These are phyloP conservation scores for Tolypocladium guangdongense DNA, from an alignment of 2,329 filamentous ascomycete genomes.

Conservation along the genomic window DNA sequence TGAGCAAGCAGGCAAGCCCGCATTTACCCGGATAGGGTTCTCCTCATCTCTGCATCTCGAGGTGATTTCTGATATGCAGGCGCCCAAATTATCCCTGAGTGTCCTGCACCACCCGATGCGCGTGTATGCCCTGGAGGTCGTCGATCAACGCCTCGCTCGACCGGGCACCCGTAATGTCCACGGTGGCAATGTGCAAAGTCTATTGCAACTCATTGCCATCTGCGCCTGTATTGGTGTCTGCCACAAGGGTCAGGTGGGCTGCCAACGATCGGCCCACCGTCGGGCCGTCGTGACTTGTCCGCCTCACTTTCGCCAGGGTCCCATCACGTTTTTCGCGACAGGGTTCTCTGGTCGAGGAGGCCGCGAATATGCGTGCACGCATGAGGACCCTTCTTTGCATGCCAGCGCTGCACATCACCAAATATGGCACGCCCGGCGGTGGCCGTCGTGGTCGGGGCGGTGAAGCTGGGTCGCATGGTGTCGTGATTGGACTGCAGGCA, in stretches of 20 bases:
- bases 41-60: not conserved
- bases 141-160: not conserved
- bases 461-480: not conserved
- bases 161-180: too few relatives aligned
- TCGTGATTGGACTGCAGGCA: not conserved
- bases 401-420: slow-evolving; percentile 1
- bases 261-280: not conserved
- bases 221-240: not conserved
- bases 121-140: not conserved
- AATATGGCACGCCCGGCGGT: not conserved
- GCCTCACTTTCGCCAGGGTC: slow-evolving; percentile 2
- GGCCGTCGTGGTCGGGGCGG: not conserved
- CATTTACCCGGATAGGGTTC: not conserved
- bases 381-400: not conserved
- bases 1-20: not conserved
- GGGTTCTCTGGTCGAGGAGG: not conserved
- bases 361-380: not conserved
- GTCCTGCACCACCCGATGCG: not conserved
- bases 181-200: not conserved
- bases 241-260: not conserved
- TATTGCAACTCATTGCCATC: not conserved
- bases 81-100: not conserved
- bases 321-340: not conserved
- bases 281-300: not conserved
- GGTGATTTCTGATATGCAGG: not conserved